Evolutionary conservation across 129 eudicot genomes (phyloP).

Genomic region (Apium graveolens): DNA sequence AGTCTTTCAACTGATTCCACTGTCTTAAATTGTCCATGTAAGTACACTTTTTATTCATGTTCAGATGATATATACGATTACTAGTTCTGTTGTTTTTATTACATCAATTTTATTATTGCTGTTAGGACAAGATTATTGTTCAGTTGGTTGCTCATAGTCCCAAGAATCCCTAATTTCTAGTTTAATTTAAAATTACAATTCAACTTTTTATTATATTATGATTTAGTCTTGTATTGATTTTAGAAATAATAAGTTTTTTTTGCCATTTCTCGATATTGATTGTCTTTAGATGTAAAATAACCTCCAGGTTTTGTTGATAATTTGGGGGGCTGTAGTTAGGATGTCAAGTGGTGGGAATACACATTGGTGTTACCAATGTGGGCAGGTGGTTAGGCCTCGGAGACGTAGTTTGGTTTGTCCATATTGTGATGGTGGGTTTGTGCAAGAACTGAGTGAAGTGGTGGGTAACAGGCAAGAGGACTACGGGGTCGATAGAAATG

Average conservation of each 20-base stretch:
- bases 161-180: not conserved
- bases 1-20: not conserved
- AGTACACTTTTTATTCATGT: no score
- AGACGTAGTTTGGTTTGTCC: constrained; percentile 49
- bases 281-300: not conserved
- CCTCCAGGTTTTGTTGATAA: not conserved
- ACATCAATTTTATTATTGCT: no score
- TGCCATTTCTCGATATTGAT: not conserved
- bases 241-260: not conserved
- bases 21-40: not conserved
- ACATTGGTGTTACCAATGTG: constrained; percentile 90
- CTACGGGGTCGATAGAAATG: constrained; percentile 24
- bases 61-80: no score
- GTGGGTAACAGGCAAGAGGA: constrained; percentile 28
- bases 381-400: constrained; percentile 47
- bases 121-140: not conserved
- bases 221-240: not conserved
- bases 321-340: not conserved
- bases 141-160: not conserved
- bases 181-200: no score
- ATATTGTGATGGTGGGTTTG: constrained; percentile 70
- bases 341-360: constrained; percentile 76
- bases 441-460: constrained; percentile 72
- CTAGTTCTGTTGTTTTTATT: no score
- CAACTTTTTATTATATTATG: no score